A percentile compares a stretch with the other conserved stretches of the same genome.
These are phyloP conservation scores for Ogataea corticis DNA, from an alignment of 805 yeast genomes.

Conservation along the genomic window DNA sequence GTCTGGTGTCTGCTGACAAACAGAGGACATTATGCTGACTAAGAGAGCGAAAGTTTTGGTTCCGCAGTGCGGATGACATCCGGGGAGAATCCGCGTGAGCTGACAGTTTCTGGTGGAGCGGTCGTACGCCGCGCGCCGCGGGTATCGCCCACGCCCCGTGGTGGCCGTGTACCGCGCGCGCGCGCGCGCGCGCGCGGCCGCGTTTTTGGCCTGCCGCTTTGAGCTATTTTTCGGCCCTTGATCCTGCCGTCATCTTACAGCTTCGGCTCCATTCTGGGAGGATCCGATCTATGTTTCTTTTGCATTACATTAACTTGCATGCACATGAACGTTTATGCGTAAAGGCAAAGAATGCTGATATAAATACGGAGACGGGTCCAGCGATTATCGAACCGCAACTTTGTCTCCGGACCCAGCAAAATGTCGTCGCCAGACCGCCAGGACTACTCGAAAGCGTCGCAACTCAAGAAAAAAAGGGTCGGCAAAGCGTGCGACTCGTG, in stretches of 20 bases:
- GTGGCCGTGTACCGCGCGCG: neutral
- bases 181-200: neutral
- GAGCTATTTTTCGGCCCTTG: slow-evolving; percentile 2
- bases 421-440: slow-evolving; percentile 11
- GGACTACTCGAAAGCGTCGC: slow-evolving; percentile 7
- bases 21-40: no score
- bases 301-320: slow-evolving; percentile 3
- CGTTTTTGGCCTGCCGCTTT: no score
- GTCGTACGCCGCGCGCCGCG: no score
- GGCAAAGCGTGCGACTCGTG: slow-evolving; percentile 68
- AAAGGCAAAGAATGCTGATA: neutral
- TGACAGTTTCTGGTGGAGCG: no score
- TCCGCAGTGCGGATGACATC: no score
- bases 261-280: slow-evolving; percentile 1
- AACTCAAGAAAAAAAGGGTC: slow-evolving; percentile 49
- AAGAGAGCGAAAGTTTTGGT: no score
- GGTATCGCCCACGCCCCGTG: no score
- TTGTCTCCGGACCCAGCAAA: no score
- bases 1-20: no score
- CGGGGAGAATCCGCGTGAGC: no score
- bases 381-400: no score
- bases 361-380: slow-evolving; percentile 3
- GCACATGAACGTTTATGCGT: slow-evolving; percentile 4
- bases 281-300: slow-evolving; percentile 4
- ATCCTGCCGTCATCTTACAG: slow-evolving; percentile 1